Conservation (phyloP, 225 moss, liverwort and hornwort species). For the Physcomitrium patens region DNA sequence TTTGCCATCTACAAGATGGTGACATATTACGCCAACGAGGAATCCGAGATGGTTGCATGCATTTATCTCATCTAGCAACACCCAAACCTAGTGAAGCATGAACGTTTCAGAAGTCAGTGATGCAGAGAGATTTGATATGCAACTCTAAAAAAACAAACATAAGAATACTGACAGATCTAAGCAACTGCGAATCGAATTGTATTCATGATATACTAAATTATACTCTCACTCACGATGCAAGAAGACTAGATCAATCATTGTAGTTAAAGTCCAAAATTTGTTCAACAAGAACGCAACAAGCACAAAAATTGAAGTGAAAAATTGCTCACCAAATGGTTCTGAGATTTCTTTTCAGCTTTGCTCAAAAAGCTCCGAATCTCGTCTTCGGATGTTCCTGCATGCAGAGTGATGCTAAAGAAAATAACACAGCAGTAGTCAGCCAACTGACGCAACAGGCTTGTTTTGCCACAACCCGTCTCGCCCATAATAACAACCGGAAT, state of each 20-base stretch:
- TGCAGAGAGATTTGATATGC: not conserved
- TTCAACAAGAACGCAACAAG: not conserved
- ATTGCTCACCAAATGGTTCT: conserved; percentile 38
- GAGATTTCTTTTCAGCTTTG: conserved; percentile 33
- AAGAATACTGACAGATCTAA: conserved; percentile 10
- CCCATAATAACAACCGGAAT: conserved; percentile 67
- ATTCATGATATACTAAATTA: not conserved
- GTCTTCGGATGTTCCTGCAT: conserved; percentile 56
- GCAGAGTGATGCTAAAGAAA: conserved; percentile 50
- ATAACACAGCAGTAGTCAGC: conserved; percentile 46
- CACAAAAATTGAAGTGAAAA: not conserved
- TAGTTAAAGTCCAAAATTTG: not conserved
- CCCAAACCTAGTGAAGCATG: conserved; percentile 53
- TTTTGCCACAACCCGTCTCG: conserved; percentile 68
- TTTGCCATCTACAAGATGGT: conserved; percentile 48
- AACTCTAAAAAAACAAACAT: not conserved
- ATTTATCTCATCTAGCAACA: conserved; percentile 61
- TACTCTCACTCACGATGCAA: not conserved
- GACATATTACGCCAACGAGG: conserved; percentile 50
- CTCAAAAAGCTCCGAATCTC: conserved; percentile 41
- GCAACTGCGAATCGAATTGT: conserved; percentile 14
- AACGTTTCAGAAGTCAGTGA: conserved; percentile 20
- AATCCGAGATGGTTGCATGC: conserved; percentile 67
- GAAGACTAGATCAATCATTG: too few relatives aligned
- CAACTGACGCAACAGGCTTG: conserved; percentile 52